Evolutionary conservation across 257 asterid species (phyloP).

Genomic region (Parsonsia alboflavescens): DNA sequence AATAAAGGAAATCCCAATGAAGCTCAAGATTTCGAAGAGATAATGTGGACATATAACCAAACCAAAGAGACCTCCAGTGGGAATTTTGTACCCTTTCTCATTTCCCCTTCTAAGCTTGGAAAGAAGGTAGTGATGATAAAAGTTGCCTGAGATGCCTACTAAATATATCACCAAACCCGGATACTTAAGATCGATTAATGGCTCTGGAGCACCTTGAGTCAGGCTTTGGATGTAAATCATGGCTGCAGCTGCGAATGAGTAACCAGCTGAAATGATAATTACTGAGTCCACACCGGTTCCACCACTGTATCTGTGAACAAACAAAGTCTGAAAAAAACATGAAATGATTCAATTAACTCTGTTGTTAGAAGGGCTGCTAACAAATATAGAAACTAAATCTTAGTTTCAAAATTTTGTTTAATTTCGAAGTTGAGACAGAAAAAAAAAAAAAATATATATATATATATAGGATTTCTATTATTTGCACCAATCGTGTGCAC

Average conservation of each 20-base stretch:
- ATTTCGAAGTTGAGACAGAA: background rate
- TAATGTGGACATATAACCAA: conserved; percentile 69
- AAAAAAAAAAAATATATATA: background rate
- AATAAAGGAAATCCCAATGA: conserved; percentile 48
- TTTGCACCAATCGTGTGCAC: too few relatives aligned
- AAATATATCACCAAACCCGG: conserved; percentile 32
- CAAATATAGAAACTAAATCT: background rate
- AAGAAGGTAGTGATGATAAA: conserved; percentile 67
- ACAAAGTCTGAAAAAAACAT: conserved; percentile 42
- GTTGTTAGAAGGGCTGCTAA: background rate
- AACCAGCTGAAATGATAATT: conserved; percentile 33
- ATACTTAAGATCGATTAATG: conserved; percentile 52
- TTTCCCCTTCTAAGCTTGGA: conserved; percentile 46
- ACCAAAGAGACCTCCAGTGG: conserved; percentile 57
- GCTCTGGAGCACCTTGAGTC: conserved; percentile 41
- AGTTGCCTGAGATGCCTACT: conserved; percentile 52
- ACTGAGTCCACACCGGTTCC: conserved; percentile 33
- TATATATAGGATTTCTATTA: too few relatives aligned
- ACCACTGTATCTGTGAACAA: conserved; percentile 71
- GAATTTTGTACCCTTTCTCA: conserved; percentile 58
- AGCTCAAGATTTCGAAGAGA: conserved; percentile 50
- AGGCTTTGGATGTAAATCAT: conserved; percentile 40
- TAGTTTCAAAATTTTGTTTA: background rate
- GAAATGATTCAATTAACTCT: background rate
- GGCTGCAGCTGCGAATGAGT: conserved; percentile 38